Percentiles rank a stretch among this genome's conserved stretches.
Conservation (phyloP, 176 grass and related monocot species). For the sorghum (Sorghum bicolor) region Sorghum_bicolor_NCBIv3 NC_012871.2:75801001-75801500, state of each 20-base stretch:
- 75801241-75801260: not conserved
- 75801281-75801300: conserved; percentile 15
- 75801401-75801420: not conserved
- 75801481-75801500: not conserved
- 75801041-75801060: not conserved
- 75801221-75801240: not conserved
- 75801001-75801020: conserved; percentile 23
- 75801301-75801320: conserved; percentile 22
- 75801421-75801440: not conserved
- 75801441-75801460: not conserved
- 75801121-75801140: conserved; percentile 60
- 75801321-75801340: conserved; percentile 90
- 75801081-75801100: conserved; percentile 22
- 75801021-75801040: not conserved
- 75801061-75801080: not conserved
- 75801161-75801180: conserved; percentile 89
- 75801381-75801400: conserved; percentile 15
- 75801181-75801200: conserved; percentile 75
- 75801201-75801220: conserved; percentile 8
- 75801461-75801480: not conserved
- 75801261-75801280: not conserved
- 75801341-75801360: conserved; percentile 80
- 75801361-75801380: conserved; percentile 86
- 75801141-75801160: conserved; percentile 60
- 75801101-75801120: conserved; percentile 15